Conservation (phyloP, 768 basidiomycete species). For the Hygrophoropsis aurantiaca region DNA sequence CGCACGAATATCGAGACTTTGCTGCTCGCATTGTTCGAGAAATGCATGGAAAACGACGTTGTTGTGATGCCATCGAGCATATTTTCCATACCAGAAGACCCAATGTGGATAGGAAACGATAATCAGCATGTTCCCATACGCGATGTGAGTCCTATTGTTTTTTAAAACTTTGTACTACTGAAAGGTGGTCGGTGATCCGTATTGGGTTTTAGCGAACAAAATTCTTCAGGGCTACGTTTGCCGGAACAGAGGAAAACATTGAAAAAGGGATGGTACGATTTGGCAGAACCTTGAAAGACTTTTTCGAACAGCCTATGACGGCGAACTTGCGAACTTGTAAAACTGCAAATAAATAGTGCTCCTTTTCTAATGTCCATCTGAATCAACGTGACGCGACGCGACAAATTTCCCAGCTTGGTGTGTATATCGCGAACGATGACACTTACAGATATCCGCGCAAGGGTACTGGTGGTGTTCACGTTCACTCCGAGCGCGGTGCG, state of each 20-base stretch:
- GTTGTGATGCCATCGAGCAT: constrained; percentile 39
- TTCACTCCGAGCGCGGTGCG: too few relatives aligned
- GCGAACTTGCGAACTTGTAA: too few relatives aligned
- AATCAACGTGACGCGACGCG: constrained; percentile 9
- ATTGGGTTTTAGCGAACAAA: constrained; percentile 28
- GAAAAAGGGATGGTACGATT: constrained; percentile 36
- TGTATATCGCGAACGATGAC: too few relatives aligned
- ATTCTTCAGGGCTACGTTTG: constrained; percentile 39
- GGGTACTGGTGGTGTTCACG: too few relatives aligned
- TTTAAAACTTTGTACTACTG: too few relatives aligned
- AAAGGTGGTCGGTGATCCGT: neutral
- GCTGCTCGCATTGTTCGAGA: constrained; percentile 40
- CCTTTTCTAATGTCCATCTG: too few relatives aligned
- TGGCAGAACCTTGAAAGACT: constrained; percentile 29
- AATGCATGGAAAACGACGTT: constrained; percentile 31
- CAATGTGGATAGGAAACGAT: constrained; percentile 15
- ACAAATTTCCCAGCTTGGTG: constrained; percentile 16
- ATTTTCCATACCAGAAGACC: constrained; percentile 33
- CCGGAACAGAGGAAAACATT: constrained; percentile 40
- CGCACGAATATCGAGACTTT: constrained; percentile 36
- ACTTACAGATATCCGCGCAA: too few relatives aligned
- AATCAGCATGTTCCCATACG: constrained; percentile 21
- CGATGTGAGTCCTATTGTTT: constrained; percentile 27
- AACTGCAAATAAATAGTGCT: neutral
- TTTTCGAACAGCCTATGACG: too few relatives aligned